Evolutionary conservation across 2,329 filamentous ascomycete genomes (phyloP), one percentile per base, ranked within the genome.

Genomic region (Verticillium tricorpus): DNA sequence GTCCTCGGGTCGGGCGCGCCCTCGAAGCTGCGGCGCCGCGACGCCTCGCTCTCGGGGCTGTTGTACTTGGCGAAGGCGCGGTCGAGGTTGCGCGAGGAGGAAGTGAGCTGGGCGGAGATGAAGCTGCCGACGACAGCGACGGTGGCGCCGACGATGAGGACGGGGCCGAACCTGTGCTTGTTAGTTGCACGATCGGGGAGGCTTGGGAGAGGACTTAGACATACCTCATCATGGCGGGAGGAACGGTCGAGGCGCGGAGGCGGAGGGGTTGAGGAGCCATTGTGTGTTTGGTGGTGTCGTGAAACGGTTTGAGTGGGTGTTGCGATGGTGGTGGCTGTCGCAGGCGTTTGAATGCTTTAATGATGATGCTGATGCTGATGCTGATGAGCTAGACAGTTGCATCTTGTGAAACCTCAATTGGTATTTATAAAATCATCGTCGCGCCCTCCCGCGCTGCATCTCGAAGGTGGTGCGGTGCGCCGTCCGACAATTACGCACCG

Each of bases 21-120:
- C 0, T 72, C 70, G 62, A 77, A 77, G 28, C 73, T 67, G 37
- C 60, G 72, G 59, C 63, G 66, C 31, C 74, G 69, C 15, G 68
- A 69, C 5, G 70, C 72, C 60, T 77, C 74, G 62, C 76, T 77
- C 63, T 74, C 64, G 6, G 73, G 65, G 8, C 71, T 76, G 67
- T 76, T 71, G 70, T 77, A 77, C 61, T 72, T 70, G 39, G 72
- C 61, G 63, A 78, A 78, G 64, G 70, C 75, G 50, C 70, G 71
- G 63, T 78, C 76, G 68, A 77, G 72, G 5, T 69, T 72, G 34
- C 66, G 65, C 5, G 75, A 76, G 60, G 74, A 71, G 34, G 61
- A 67, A 50, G 63, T 60, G 54, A 78, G 70, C 57, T 77, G 75
- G 15, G 62, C 66, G 59, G 66, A 66, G 59, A 78, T 70, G 63